Evolutionary conservation across 805 yeast species (phyloP).

Genomic region (Candida maesae): DNA sequence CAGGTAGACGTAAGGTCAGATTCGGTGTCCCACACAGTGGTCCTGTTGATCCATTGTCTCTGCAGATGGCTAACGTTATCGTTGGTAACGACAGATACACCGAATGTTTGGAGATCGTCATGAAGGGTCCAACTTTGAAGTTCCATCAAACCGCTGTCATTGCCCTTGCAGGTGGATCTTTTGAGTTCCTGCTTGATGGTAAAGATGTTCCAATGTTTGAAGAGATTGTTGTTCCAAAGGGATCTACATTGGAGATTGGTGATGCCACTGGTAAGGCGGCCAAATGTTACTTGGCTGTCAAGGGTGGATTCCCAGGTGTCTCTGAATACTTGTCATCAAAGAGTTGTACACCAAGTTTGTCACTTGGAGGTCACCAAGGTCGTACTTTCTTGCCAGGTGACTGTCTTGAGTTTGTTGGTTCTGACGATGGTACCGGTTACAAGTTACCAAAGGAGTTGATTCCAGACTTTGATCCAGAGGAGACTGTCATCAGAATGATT

Average conservation of each 20-base stretch:
- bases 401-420: conserved; percentile 70
- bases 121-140: conserved; percentile 77
- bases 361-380: conserved; percentile 92
- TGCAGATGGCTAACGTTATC: conserved; percentile 80
- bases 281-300: conserved; percentile 81
- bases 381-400: conserved; percentile 89
- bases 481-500: conserved; percentile 87
- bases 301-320: conserved; percentile 84
- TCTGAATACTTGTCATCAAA: conserved; percentile 91
- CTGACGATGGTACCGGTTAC: conserved; percentile 61
- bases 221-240: conserved; percentile 66
- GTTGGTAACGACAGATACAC: conserved; percentile 81
- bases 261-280: conserved; percentile 70
- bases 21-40: conserved; percentile 97
- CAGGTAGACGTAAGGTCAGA: conserved; percentile 68
- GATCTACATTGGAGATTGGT: conserved; percentile 77
- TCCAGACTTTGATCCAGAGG: conserved; percentile 24
- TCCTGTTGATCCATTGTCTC: conserved; percentile 92
- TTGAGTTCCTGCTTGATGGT: conserved; percentile 63
- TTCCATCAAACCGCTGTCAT: conserved; percentile 79
- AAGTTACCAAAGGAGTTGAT: conserved; percentile 46
- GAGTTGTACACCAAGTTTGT: conserved; percentile 90
- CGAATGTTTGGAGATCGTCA: conserved; percentile 86
- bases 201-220: conserved; percentile 55
- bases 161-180: conserved; percentile 89